A percentile compares a stretch with the other conserved stretches of the same genome.
Conservation (phyloP, 495 filamentous ascomycete genomes). For the Tuber microsphaerosporum region DNA sequence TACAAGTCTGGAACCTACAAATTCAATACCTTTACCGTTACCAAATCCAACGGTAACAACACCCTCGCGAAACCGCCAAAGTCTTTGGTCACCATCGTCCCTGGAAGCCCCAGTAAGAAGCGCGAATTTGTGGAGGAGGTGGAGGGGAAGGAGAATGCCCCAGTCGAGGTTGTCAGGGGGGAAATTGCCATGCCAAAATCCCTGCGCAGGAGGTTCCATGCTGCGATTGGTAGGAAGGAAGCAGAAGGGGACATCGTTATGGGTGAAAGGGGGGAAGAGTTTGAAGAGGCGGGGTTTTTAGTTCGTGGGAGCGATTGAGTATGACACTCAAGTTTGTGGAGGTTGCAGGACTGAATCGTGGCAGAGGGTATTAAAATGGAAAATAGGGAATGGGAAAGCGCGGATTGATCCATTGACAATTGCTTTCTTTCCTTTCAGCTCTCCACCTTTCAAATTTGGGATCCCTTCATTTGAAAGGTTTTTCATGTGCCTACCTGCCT, state of each 20-base stretch:
- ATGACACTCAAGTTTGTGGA: neutral
- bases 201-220: conserved; percentile 22
- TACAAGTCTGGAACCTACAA: conserved; percentile 65
- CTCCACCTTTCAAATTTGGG: neutral
- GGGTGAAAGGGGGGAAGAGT: conserved; percentile 23
- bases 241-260: conserved; percentile 11
- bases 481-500: neutral
- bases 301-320: neutral
- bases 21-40: conserved; percentile 19
- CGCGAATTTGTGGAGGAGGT: conserved; percentile 19
- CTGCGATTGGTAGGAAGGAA: conserved; percentile 24
- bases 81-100: conserved; percentile 7
- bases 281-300: conserved; percentile 38
- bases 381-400: neutral
- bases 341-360: neutral
- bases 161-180: conserved; percentile 10
- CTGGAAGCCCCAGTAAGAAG: conserved; percentile 17
- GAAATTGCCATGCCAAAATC: conserved; percentile 32
- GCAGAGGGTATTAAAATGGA: neutral
- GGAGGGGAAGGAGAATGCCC: neutral
- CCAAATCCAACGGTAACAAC: conserved; percentile 15
- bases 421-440: conserved; percentile 1
- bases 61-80: conserved; percentile 6
- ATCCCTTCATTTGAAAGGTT: neutral
- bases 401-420: conserved; percentile 3